Percentiles rank a stretch among this genome's conserved stretches.
Conservation (phyloP, 2,329 filamentous ascomycete species). For the Mycosphaerella sp. region DNA sequence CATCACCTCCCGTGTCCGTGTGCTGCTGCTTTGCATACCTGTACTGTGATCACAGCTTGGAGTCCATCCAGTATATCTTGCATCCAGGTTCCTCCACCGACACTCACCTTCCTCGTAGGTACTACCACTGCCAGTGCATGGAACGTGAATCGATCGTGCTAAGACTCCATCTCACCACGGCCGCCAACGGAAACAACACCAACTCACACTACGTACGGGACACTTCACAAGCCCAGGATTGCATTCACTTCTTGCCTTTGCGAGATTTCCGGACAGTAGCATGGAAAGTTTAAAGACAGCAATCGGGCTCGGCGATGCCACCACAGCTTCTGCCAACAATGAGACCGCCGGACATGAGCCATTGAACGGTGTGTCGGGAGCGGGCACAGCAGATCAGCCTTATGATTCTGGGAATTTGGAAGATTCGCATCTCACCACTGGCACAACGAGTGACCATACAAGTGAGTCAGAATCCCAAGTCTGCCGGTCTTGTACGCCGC, state of each 20-base stretch:
- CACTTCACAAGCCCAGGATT: neutral
- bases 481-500: neutral
- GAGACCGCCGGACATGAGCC: conserved; percentile 5
- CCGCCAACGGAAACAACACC: neutral
- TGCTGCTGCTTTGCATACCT: neutral
- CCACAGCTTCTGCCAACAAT: conserved; percentile 2
- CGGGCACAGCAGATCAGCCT: conserved; percentile 10
- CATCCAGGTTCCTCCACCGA: neutral
- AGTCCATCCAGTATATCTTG: neutral
- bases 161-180: neutral
- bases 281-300: conserved; percentile 13
- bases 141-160: neutral
- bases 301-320: conserved; percentile 6
- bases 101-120: neutral
- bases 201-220: neutral
- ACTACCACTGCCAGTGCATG: neutral
- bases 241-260: neutral
- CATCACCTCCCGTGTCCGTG: conserved; percentile 1
- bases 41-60: conserved; percentile 1
- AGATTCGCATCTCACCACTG: neutral
- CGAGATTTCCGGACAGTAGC: neutral
- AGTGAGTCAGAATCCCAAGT: neutral
- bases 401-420: conserved; percentile 12
- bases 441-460: neutral
- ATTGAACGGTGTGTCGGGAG: conserved; percentile 7